Evolutionary conservation across 208 protist species (phyloP), one percentile per base, ranked within the genome.

Genomic region (Acanthamoeba sp.): DNA sequence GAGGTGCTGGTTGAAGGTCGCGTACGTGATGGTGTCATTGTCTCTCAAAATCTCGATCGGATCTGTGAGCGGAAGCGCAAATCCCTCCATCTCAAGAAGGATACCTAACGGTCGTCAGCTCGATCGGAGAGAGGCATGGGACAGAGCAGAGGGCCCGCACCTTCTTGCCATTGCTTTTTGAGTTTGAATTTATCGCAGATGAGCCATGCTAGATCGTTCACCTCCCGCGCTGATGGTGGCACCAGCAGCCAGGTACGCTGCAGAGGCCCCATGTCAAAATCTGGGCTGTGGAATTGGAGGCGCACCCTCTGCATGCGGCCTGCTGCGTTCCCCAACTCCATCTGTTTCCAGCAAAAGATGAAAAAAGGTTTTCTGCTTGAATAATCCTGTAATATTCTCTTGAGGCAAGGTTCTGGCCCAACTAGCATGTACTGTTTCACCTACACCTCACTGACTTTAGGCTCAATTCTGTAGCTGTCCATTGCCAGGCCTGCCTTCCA

Each of bases 11-110:
- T 55, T 16, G 48, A 55, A 16, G 48, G 16, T 6, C 48, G 16
- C 55, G 55, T 66, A 66, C 59, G 59, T 66, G n/a, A 66, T 66
- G 27, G n/a, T 32, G 59, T 66, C 59, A 27, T 66, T n/a, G 59
- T 66, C 59, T 6, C 59, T n/a, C 59, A 66, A 32, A 32, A 66
- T 66, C 59, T 66, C 59, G 59, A 66, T 66, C 4, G 59, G 59
- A 66, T 66, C 59, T 2, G 59, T 34, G 27, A 66, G 59, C 27
- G 27, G 7, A 4, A 66, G 59, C 3, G 59, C 59, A 32, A 66
- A 66, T 32, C 59, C 27, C 27, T 66, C 59, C 59, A 66, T 66
- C n/a, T 66, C 59, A 2, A 66, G 59, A 14, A 32, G 20, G 59
- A 66, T 66, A 1, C 59, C 59, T 66, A 27, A 12, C 7, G 50